Conservation (phyloP, 2,329 filamentous ascomycete genomes). For the Eutypa lata region DNA sequence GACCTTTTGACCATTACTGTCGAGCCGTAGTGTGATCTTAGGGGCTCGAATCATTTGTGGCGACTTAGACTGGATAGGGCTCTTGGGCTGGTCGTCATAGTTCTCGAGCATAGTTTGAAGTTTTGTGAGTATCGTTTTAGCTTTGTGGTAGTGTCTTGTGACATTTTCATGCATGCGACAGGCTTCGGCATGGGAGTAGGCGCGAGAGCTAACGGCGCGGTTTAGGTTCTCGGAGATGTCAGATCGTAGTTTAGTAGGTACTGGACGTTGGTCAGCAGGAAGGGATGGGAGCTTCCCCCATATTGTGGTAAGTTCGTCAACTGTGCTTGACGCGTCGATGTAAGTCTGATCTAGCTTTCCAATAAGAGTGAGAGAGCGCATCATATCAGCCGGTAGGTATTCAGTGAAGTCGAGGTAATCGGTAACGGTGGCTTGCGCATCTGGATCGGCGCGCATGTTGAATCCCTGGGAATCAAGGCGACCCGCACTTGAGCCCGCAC, state of each 20-base stretch:
- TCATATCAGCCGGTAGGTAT: slow-evolving; percentile 65
- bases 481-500: neutral
- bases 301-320: slow-evolving; percentile 53
- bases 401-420: slow-evolving; percentile 70
- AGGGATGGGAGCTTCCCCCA: slow-evolving; percentile 56
- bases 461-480: slow-evolving; percentile 37
- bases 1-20: slow-evolving; percentile 43
- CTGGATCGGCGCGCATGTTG: slow-evolving; percentile 57
- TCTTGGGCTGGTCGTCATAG: slow-evolving; percentile 50
- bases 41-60: slow-evolving; percentile 48
- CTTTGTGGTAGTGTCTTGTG: slow-evolving; percentile 58
- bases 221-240: slow-evolving; percentile 58
- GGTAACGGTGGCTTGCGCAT: slow-evolving; percentile 66
- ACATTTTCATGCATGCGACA: slow-evolving; percentile 62
- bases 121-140: slow-evolving; percentile 56
- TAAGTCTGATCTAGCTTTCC: slow-evolving; percentile 61
- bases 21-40: slow-evolving; percentile 44
- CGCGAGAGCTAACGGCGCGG: slow-evolving; percentile 52
- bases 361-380: slow-evolving; percentile 63
- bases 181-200: slow-evolving; percentile 60
- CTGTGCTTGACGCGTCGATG: slow-evolving; percentile 48
- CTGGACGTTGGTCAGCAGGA: slow-evolving; percentile 43
- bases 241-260: slow-evolving; percentile 50
- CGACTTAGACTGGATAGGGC: slow-evolving; percentile 50
- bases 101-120: slow-evolving; percentile 59